Evolutionary conservation across 352 stramenopile species (phyloP).

Genomic region (Phytophthora nicotianae): DNA sequence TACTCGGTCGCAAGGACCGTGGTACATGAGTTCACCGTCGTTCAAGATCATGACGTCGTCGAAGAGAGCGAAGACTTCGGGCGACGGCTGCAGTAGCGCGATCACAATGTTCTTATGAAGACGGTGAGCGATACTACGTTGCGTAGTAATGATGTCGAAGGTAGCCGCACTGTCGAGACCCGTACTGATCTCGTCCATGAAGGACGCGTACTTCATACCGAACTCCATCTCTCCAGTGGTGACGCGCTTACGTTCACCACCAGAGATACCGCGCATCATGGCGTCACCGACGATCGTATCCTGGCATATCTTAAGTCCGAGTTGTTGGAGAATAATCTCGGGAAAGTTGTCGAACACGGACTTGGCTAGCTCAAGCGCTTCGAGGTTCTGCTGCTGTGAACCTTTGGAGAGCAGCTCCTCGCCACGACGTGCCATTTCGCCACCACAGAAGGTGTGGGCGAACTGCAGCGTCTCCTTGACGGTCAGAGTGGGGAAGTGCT

Average conservation of each 20-base stretch:
- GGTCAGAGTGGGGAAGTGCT: constrained; percentile 4
- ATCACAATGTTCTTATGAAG: constrained; percentile 53
- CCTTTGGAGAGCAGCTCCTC: constrained; percentile 18
- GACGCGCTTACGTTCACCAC: constrained; percentile 50
- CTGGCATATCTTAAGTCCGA: constrained; percentile 41
- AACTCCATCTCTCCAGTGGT: constrained; percentile 83
- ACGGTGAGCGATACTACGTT: constrained; percentile 25
- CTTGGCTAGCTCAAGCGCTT: constrained; percentile 11
- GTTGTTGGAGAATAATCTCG: constrained; percentile 25
- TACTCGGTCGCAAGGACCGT: constrained; percentile 26
- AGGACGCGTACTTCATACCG: constrained; percentile 63
- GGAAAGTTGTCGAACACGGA: constrained; percentile 18
- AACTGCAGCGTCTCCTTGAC: constrained; percentile 46
- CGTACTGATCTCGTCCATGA: constrained; percentile 93
- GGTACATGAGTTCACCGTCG: constrained; percentile 85
- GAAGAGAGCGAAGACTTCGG: constrained; percentile 92
- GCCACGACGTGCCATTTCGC: constrained; percentile 20
- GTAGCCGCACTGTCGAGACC: constrained; percentile 82
- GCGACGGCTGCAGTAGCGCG: constrained; percentile 85
- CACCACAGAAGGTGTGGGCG: constrained; percentile 50
- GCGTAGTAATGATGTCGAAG: constrained; percentile 39
- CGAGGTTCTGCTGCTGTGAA: constrained; percentile 10
- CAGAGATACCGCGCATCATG: constrained; percentile 62
- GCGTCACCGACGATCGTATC: constrained; percentile 67
- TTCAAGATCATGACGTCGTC: constrained; percentile 58